A percentile compares a stretch with the other conserved stretches of the same genome.
Evolutionary conservation across 1,284 basidiomycete genomes (phyloP).

Genomic region (Cryptococcus hybrid): DNA sequence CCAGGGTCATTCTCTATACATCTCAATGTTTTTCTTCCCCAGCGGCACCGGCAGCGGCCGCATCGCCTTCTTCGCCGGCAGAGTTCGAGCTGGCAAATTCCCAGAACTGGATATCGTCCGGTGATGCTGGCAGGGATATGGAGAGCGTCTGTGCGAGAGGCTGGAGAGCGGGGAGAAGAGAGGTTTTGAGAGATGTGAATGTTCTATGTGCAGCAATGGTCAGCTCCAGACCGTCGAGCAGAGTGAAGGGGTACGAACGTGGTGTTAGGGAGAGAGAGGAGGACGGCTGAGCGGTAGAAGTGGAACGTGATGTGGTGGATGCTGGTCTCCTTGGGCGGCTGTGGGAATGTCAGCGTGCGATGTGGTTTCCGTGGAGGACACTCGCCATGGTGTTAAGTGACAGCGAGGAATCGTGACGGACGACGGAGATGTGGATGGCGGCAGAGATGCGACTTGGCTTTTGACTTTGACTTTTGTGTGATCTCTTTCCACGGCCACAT

Average conservation of each 20-base stretch:
- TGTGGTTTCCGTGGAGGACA: background rate
- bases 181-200: constrained; percentile 23
- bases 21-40: background rate
- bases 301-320: constrained; percentile 42
- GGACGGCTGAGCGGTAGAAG: constrained; percentile 31
- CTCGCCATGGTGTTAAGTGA: constrained; percentile 9
- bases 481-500: no score
- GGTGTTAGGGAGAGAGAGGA: constrained; percentile 35
- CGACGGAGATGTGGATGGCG: background rate
- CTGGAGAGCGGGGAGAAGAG: constrained; percentile 29
- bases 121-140: constrained; percentile 13
- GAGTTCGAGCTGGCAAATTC: constrained; percentile 18
- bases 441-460: background rate
- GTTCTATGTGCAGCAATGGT: constrained; percentile 12
- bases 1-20: background rate
- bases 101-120: constrained; percentile 31
- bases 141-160: constrained; percentile 14
- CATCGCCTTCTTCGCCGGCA: constrained; percentile 18
- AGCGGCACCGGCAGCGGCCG: constrained; percentile 4
- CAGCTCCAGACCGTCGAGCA: background rate
- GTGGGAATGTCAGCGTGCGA: constrained; percentile 1
- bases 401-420: background rate
- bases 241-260: constrained; percentile 27
- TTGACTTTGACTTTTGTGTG: no score
- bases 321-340: constrained; percentile 35